A percentile compares a stretch with the other conserved stretches of the same genome.
Evolutionary conservation across 192 early-diverging fungal genomes (phyloP).

Genomic region (Coemansia sp.): DNA sequence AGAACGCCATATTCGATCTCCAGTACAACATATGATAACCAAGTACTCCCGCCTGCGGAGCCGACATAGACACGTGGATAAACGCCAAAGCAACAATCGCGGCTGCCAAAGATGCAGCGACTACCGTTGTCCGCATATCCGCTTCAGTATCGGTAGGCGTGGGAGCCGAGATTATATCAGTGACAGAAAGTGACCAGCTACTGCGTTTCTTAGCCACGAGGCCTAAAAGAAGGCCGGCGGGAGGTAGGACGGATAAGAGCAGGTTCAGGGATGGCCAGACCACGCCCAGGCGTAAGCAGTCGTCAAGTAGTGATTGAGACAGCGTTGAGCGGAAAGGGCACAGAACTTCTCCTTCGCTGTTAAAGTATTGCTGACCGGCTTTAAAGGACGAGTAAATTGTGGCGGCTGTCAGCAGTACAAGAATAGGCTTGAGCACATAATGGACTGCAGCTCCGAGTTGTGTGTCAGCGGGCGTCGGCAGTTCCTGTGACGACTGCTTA

Average conservation of each 20-base stretch:
- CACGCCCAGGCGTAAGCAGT: conserved; percentile 4
- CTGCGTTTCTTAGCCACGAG: neutral
- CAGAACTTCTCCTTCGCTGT: neutral
- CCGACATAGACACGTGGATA: neutral
- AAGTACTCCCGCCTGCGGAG: neutral
- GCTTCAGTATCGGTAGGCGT: neutral
- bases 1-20: conserved; percentile 1
- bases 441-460: neutral
- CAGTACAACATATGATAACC: neutral
- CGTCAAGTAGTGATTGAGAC: neutral
- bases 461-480: neutral
- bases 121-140: neutral
- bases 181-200: neutral
- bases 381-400: neutral
- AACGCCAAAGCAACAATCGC: neutral
- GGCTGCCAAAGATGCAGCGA: neutral
- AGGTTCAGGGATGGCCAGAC: neutral
- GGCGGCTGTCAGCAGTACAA: conserved; percentile 4
- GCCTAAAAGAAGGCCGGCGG: neutral
- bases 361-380: neutral
- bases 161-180: neutral
- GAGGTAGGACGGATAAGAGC: neutral
- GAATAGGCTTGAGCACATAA: neutral
- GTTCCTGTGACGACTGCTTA: neutral
- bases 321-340: neutral